Evolutionary conservation across 2,329 filamentous ascomycete species (phyloP), one percentile per base, ranked within the genome.

Genomic region (Fusarium austroafricanum): DNA sequence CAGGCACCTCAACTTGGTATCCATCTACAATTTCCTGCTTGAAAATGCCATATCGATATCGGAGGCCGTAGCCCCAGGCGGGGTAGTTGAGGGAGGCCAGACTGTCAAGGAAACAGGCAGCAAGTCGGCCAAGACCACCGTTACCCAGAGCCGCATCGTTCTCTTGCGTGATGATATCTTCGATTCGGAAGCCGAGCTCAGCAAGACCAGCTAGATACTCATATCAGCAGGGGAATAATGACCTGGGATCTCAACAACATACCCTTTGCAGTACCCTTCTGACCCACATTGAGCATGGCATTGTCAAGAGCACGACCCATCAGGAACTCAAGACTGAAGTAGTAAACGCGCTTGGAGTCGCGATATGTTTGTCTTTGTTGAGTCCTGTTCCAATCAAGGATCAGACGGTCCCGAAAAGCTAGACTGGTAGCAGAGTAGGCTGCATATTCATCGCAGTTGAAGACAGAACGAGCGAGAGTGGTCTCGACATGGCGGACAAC

Each of bases 21-120:
- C 96, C 96, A 75, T 98, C 92, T 62, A 97, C 90, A 74, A 99
- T 98, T 83, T 98, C 96, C 83, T 99, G 96, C 84, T 98, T 98
- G 89, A 99, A 99, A 79, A 99, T 99, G 77, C 92, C 92, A 78
- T 98, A 98, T 79, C 94, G 87, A 83, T 99, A 99, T 75, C 96
- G 89, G 71, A 99, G 83, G 55, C 95, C 96, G 75, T 99, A 99
- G 35, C 96, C 96, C 96, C 96, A 99, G 20, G 96, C 96, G 11
- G 96, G 93, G 79, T 92, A 97, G 83, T 97, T 96, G 73, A 99
- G 86, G 12, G 94, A 95, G 23, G 96, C 96, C 76, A 99, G 83
- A 73, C 94, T 97, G 83, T 99, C 96, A 67, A 99, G 88, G 85
- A 98, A 97, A 82, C 96, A 99, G 38, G 96, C 96, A 15, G 96